Base-by-base conservation (phyloP, 2,329 filamentous ascomycete species). In the Sporothrix schenckii region DNA sequence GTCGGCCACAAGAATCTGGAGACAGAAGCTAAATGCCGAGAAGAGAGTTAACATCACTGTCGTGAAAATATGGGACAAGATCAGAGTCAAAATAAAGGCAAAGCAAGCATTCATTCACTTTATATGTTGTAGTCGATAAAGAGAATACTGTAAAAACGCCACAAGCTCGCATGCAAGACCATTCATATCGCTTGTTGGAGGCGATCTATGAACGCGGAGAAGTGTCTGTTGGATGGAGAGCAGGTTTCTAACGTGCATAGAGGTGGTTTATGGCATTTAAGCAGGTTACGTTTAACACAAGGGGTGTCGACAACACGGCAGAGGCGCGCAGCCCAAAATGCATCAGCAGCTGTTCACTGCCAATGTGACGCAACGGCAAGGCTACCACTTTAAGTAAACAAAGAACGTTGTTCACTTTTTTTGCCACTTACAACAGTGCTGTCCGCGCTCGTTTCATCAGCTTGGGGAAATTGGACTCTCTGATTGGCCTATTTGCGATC, bases 391-490 rank as follows among this genome's bases (percentile, higher is more conserved):
- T 27, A 9, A 9, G 39, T 47, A 21, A 63, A 63, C 58, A 63
- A 47, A 63, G 58, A 47, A 47, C 16, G 58, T 19, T 63, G 58
- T 63, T 47, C 58, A 63, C 58, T 19, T 27, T 19, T 44, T 47
- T 63, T 13, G 39, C 58, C 39, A 63, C 58, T 41, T 39, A 61
- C 30, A 60, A 6, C 30, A 21, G 34, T 44, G 56, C 44, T 24
- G 34, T 14, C n/a, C 24, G 39, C 39, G 34, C 34, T 61, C n/a
- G n/a, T 44, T 61, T 61, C 39, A 61, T 44, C 58, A 61, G 58
- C 39, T 34, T 63, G 58, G 41, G 47, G 58, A 27, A 47, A 27
- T 47, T 16, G 13, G 39, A 2, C 5, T 13, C 1, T 63, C 39
- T 63, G 39, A 27, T 63, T 63, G 58, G 58, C 21, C 41, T 44